Conservation (phyloP, 176 grass and related monocot genomes). For the Themeda triandra region DNA sequence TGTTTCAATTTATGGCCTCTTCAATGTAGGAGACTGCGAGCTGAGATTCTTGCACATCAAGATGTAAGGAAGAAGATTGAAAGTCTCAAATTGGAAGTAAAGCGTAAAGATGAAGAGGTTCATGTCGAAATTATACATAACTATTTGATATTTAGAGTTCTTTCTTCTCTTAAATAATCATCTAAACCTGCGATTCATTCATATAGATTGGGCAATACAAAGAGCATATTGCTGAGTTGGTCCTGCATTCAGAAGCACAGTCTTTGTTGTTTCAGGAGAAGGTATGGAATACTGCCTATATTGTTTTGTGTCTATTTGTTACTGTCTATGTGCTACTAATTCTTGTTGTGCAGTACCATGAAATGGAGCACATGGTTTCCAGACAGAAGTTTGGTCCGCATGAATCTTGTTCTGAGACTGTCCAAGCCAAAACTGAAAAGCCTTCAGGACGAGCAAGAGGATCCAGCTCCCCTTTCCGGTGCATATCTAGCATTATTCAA, state of each 20-base stretch:
- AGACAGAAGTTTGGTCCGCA: constrained; percentile 30
- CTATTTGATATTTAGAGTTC: constrained; percentile 27
- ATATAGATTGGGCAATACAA: constrained; percentile 63
- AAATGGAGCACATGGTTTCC: constrained; percentile 63
- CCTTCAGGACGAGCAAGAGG: constrained; percentile 46
- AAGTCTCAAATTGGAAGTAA: constrained; percentile 48
- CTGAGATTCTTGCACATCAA: constrained; percentile 51
- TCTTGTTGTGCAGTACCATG: constrained; percentile 49
- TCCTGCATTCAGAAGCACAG: constrained; percentile 83
- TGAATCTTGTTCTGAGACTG: constrained; percentile 41
- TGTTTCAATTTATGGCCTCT: constrained; percentile 7
- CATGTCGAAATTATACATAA: background rate
- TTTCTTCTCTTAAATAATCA: constrained; percentile 27
- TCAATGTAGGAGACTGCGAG: constrained; percentile 33
- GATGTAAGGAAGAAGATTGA: constrained; percentile 60
- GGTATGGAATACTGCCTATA: constrained; percentile 32
- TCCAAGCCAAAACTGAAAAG: constrained; percentile 55
- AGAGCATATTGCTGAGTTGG: constrained; percentile 78
- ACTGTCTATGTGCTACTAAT: constrained; percentile 31
- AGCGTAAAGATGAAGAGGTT: constrained; percentile 79
- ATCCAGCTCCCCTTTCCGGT: constrained; percentile 72
- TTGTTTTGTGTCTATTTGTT: constrained; percentile 13
- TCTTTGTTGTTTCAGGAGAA: constrained; percentile 78
- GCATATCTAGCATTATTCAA: constrained; percentile 77
- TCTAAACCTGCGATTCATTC: constrained; percentile 12